Evolutionary conservation across 805 yeast genomes (phyloP).

Genomic region (Wickerhamomyces chaumierensis): DNA sequence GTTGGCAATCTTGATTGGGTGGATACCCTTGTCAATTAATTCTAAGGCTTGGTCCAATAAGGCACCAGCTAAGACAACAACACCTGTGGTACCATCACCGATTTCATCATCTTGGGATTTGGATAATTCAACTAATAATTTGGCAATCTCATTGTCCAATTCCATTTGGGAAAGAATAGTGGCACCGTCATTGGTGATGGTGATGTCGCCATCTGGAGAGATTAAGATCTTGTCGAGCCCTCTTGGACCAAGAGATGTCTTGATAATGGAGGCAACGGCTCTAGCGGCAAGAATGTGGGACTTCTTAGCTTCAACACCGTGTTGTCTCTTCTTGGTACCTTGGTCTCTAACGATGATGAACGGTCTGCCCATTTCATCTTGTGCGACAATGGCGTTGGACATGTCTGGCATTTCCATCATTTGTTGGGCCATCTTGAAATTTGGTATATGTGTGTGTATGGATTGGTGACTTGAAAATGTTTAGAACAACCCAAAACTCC

Average conservation of each 20-base stretch:
- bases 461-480: too few species aligned
- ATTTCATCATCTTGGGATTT: constrained; percentile 66
- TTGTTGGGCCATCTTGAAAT: constrained; percentile 21
- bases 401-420: constrained; percentile 65
- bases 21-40: constrained; percentile 92
- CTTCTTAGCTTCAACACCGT: constrained; percentile 70
- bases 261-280: constrained; percentile 85
- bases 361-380: constrained; percentile 98
- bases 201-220: constrained; percentile 94
- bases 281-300: constrained; percentile 92
- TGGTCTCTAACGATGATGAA: constrained; percentile 92
- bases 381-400: constrained; percentile 97
- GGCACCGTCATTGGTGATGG: constrained; percentile 97
- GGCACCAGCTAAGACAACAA: constrained; percentile 92
- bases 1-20: constrained; percentile 92
- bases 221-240: constrained; percentile 96
- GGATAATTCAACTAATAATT: constrained; percentile 84
- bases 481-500: neutral
- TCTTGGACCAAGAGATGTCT: constrained; percentile 92
- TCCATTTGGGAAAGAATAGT: constrained; percentile 95
- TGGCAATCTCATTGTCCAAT: constrained; percentile 91
- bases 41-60: constrained; percentile 89
- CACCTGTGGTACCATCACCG: constrained; percentile 90
- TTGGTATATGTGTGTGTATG: neutral
- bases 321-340: constrained; percentile 50